Evolutionary conservation across 2,329 filamentous ascomycete species (phyloP), one percentile per base, ranked within the genome.

Genomic region (Rhynchosporium agropyri): DNA sequence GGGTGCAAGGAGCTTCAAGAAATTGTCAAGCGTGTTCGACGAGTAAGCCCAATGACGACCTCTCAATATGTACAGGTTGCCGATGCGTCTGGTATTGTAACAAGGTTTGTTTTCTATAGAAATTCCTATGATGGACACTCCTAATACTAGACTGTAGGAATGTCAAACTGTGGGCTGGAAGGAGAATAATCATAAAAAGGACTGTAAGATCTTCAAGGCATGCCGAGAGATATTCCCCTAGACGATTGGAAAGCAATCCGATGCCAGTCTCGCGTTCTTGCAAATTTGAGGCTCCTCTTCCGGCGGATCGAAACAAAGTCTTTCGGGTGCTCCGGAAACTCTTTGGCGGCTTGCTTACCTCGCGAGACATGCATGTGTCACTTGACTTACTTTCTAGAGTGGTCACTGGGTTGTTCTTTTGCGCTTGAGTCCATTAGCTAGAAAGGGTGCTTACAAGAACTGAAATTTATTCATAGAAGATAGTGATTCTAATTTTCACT

Each of bases 1-100:
- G 13, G 13, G 6, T 29, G 1, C 12, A 54, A 20, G 12, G 8
- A 15, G 10, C 36, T 10, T 28, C 33, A 9, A 12, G 20, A 9
- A 28, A 20, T 28, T 73, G 72, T 63, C 67, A 70, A 29, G 68
- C 65, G 4, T 73, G 71, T 65, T 64, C 63, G 15, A 65, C 63
- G 33, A 54, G 26, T 6, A 65, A 60, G 9, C 55, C 49, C 7
- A 54, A 57, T 7, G 63, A 61, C 10, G 62, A 62, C 7, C 63
- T 73, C 51, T 62, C 60, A 10, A 67, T 62, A 40, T 73, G 71
- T 66, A 69, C 65, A 64, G 72, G 72, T 0, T 73, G 72, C 61
- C 64, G 61, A 43, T 54, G 59, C 26, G 69, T 69, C 33, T 72
- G 70, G 70, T 73, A 73, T 67, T 73, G 72, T 62, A 65, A 67